These are phyloP conservation scores for Penicillium nordicum DNA, from an alignment of 2,329 filamentous ascomycete genomes.

Conservation along the genomic window DNA sequence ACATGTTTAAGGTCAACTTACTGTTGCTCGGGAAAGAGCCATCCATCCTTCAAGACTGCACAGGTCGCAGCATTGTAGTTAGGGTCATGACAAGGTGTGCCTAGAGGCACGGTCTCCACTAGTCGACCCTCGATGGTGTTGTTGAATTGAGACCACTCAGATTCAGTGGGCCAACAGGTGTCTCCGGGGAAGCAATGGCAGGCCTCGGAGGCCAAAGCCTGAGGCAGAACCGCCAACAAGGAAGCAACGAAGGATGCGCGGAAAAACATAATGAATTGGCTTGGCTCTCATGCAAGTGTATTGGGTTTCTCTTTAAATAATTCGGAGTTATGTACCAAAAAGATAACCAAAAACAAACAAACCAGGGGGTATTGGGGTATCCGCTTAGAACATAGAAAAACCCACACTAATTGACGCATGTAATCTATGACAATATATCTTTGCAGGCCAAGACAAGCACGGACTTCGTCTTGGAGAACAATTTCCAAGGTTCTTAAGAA, in stretches of 20 bases:
- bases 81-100: slow-evolving; percentile 51
- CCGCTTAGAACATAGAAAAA: not conserved
- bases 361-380: not conserved
- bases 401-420: not conserved
- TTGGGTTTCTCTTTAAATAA: not conserved
- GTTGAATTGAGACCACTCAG: slow-evolving; percentile 53
- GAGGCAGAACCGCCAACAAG: not conserved
- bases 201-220: not conserved
- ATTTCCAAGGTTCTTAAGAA: not conserved
- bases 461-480: not conserved
- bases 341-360: not conserved
- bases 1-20: slow-evolving; percentile 23
- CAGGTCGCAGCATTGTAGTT: slow-evolving; percentile 49
- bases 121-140: slow-evolving; percentile 50
- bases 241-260: not conserved
- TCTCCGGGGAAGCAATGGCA: slow-evolving; percentile 55
- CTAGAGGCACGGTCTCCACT: slow-evolving; percentile 53
- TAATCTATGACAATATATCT: not conserved
- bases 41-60: slow-evolving; percentile 39
- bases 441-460: not conserved
- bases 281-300: not conserved
- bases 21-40: slow-evolving; percentile 48
- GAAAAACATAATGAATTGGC: not conserved
- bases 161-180: slow-evolving; percentile 50
- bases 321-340: not conserved